These are phyloP conservation scores for Eutrema japonicum DNA, from an alignment of 345 rosid genomes.

Conservation along the genomic window DNA sequence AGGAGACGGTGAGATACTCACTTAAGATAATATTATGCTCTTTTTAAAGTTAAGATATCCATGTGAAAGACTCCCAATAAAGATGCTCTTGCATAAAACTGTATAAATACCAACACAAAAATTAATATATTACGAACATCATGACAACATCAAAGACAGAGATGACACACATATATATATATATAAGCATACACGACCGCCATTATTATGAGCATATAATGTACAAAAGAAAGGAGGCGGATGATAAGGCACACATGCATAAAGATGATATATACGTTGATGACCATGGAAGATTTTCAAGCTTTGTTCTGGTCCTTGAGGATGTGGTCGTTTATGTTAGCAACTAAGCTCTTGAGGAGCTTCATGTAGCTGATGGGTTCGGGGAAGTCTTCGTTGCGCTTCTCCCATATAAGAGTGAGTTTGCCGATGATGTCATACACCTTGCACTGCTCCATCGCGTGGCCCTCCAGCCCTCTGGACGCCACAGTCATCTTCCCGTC, in stretches of 20 bases:
- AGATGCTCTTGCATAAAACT: no score
- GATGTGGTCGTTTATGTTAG: constrained; percentile 30
- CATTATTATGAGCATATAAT: not conserved
- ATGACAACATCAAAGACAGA: constrained; percentile 9
- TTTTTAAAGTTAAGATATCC: no score
- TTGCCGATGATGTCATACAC: constrained; percentile 9
- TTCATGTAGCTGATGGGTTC: constrained; percentile 29
- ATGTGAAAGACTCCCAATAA: no score
- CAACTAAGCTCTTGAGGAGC: constrained; percentile 18
- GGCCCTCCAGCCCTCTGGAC: not conserved
- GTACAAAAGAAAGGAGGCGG: constrained; percentile 6
- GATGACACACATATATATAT: no score
- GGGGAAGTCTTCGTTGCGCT: not conserved
- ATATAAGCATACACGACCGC: constrained; percentile 11
- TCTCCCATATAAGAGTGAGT: constrained; percentile 26
- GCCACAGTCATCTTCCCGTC: constrained; percentile 19
- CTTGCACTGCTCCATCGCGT: constrained; percentile 1
- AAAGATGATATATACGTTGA: not conserved
- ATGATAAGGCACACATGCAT: constrained; percentile 2
- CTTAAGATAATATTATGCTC: no score
- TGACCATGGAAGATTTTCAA: not conserved
- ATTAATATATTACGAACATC: not conserved
- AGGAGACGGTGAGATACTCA: no score
- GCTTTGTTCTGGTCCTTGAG: constrained; percentile 21
- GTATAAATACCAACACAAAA: no score